phyloP scores from a whole-genome alignment of 2,329 filamentous ascomycete species.

The Neocucurbitaria cava region DNA sequence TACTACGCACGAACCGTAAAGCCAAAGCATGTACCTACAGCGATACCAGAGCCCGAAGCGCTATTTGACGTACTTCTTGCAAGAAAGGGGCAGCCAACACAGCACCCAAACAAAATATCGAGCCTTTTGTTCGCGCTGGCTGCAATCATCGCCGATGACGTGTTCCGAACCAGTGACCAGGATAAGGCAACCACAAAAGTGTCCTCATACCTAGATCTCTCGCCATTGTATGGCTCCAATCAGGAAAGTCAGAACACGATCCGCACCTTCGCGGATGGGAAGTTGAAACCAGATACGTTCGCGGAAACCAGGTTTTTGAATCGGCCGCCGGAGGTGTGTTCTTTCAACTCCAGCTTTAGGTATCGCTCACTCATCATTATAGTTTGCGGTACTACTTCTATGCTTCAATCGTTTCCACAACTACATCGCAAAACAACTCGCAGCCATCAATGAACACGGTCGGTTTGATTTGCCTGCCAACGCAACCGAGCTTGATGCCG shows the following conservation, averaged over 20 bases:
- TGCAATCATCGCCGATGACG: slow-evolving; percentile 64
- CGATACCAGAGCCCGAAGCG: slow-evolving; percentile 51
- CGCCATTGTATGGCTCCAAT: slow-evolving; percentile 73
- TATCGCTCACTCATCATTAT: slow-evolving; percentile 20
- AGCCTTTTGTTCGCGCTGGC: slow-evolving; percentile 72
- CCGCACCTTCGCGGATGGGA: slow-evolving; percentile 65
- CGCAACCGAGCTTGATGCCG: slow-evolving; percentile 61
- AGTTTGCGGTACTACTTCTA: slow-evolving; percentile 64
- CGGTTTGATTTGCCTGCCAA: slow-evolving; percentile 63
- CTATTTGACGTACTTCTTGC: not conserved
- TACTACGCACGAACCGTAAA: slow-evolving; percentile 68
- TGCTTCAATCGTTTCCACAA: slow-evolving; percentile 78
- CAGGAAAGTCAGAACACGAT: slow-evolving; percentile 69
- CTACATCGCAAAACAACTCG: slow-evolving; percentile 75
- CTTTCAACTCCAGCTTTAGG: not conserved
- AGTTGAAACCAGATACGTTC: slow-evolving; percentile 71
- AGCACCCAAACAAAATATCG: slow-evolving; percentile 72
- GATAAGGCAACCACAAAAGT: slow-evolving; percentile 63
- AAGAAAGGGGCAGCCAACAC: slow-evolving; percentile 56
- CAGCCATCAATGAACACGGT: slow-evolving; percentile 78
- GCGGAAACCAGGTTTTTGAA: not conserved
- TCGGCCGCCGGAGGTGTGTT: not conserved
- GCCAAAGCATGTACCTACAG: slow-evolving; percentile 58
- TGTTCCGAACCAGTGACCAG: slow-evolving; percentile 68
- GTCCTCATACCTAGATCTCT: slow-evolving; percentile 74